Evolutionary conservation across 176 grass and related monocot species (phyloP).

Genomic region (Raddia distichophylla): DNA sequence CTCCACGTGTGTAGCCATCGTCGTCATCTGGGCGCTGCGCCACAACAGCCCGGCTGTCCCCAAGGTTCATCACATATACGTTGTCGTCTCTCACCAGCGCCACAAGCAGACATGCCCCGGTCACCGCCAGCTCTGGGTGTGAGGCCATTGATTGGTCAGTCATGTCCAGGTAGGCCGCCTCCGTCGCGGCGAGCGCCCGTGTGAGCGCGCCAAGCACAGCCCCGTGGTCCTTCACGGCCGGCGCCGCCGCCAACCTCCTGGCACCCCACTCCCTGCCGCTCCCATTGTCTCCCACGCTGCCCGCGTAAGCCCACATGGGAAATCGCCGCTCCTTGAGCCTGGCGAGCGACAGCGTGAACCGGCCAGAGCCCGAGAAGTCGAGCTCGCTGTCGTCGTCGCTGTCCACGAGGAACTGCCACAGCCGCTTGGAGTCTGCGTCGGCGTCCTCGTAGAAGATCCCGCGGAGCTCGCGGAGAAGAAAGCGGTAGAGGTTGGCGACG

Average conservation of each 20-base stretch:
- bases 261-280: slow-evolving; percentile 46
- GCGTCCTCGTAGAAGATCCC: slow-evolving; percentile 75
- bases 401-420: slow-evolving; percentile 85
- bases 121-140: slow-evolving; percentile 87
- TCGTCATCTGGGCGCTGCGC: slow-evolving; percentile 47
- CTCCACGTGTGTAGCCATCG: slow-evolving; percentile 30
- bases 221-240: slow-evolving; percentile 57
- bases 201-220: slow-evolving; percentile 73
- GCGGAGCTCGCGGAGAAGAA: slow-evolving; percentile 62
- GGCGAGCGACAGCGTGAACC: slow-evolving; percentile 74
- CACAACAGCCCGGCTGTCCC: slow-evolving; percentile 82
- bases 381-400: slow-evolving; percentile 61
- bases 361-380: slow-evolving; percentile 72
- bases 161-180: slow-evolving; percentile 78
- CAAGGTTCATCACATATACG: slow-evolving; percentile 97
- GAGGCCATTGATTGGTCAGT: slow-evolving; percentile 63
- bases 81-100: slow-evolving; percentile 78
- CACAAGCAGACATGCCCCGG: slow-evolving; percentile 83
- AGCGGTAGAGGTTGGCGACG: slow-evolving; percentile 75
- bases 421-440: slow-evolving; percentile 40
- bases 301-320: slow-evolving; percentile 50
- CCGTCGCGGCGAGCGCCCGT: slow-evolving; percentile 53
- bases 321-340: slow-evolving; percentile 57
- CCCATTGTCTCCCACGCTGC: slow-evolving; percentile 44
- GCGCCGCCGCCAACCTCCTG: slow-evolving; percentile 37